Evolutionary conservation across 148 eudicot genomes (phyloP), one percentile per base, ranked within the genome.

Genomic region (Persicaria tinctoria): DNA sequence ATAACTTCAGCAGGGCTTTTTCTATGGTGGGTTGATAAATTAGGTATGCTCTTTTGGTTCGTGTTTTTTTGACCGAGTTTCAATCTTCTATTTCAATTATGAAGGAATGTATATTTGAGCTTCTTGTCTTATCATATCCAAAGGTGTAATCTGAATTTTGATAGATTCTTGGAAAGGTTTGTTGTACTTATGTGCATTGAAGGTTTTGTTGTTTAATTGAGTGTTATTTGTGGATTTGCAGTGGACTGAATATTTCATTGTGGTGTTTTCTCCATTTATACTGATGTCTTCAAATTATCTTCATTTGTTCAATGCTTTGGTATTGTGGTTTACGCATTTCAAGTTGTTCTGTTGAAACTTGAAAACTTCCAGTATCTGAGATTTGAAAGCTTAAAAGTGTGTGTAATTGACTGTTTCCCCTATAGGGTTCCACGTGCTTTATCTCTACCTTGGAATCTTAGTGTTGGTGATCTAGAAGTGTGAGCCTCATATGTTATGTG

Each of bases 121-220:
- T 66, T 66, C 70, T 12, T 63, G 32, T 5, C 46, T 27, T 32
- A 38, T 41, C 10, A 9, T 60, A 23, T 38, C 44, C 10, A 20
- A 41, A 66, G 70, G 70, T 66, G 48, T 8, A 66, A 66, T 66
- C 17, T n/a, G 18, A 64, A 11, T 64, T 64, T 13, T 46, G 70
- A 38, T 60, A 60, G 68, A 60, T 18, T 18, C 16, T 38, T 66
- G 70, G 48, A 66, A 66, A 66, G 41, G 18, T 17, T 14, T 41
- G 5, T 44, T 14, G 44, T 66, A 66, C 68, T 66, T 64, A 12
- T 64, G 47, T 11, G 46, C 47, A 64, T 38, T 32, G 41, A 32
- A 32, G 41, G 41, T 32, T 32, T 32, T 32, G 41, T 32, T 32
- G 41, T 32, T 32, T 32, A 32, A 32, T 32, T 32, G 41, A 32